Percentiles rank a stretch among this genome's conserved stretches.
These are phyloP conservation scores for Hygrophila difformis DNA, from an alignment of 257 asterid genomes.

Conservation along the genomic window DNA sequence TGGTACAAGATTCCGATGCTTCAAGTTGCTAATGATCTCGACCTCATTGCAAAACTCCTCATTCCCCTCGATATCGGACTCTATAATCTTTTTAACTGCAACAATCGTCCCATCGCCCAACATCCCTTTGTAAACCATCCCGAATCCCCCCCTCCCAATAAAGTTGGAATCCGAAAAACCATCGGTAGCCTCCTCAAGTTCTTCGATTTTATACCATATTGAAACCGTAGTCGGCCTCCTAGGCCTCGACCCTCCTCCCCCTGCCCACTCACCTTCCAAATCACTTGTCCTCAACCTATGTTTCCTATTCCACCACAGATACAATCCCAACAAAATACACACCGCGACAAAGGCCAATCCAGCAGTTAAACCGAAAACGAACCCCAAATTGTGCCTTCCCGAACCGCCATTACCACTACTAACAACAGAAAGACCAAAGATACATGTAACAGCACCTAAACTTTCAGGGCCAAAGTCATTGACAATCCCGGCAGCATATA, in stretches of 20 bases:
- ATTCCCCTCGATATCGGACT: conserved; percentile 66
- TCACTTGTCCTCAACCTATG: conserved; percentile 21
- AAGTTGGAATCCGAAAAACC: conserved; percentile 54
- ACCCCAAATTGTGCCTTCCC: conserved; percentile 18
- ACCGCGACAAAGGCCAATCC: conserved; percentile 32
- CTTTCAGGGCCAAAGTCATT: conserved; percentile 68
- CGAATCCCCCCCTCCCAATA: conserved; percentile 85
- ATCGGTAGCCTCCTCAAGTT: conserved; percentile 70
- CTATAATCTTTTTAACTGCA: conserved; percentile 68
- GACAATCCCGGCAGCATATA: conserved; percentile 84
- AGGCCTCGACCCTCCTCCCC: conserved; percentile 34
- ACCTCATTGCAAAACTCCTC: conserved; percentile 87
- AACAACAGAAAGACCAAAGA: conserved; percentile 41
- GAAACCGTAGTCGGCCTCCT: conserved; percentile 66
- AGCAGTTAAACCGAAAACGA: conserved; percentile 51
- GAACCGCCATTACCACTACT: conserved; percentile 20
- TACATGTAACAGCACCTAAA: conserved; percentile 50
- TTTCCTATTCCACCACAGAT: conserved; percentile 51
- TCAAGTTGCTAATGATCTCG: conserved; percentile 83
- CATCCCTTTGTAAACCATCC: conserved; percentile 68
- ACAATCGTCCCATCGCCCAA: conserved; percentile 62
- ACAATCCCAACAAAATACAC: conserved; percentile 39
- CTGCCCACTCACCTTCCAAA: conserved; percentile 31
- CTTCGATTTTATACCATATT: conserved; percentile 60
- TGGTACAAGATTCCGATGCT: conserved; percentile 82